phyloP scores from a whole-genome alignment of 179 eudicot genomes.

The Sideroxylon spinosum region DNA sequence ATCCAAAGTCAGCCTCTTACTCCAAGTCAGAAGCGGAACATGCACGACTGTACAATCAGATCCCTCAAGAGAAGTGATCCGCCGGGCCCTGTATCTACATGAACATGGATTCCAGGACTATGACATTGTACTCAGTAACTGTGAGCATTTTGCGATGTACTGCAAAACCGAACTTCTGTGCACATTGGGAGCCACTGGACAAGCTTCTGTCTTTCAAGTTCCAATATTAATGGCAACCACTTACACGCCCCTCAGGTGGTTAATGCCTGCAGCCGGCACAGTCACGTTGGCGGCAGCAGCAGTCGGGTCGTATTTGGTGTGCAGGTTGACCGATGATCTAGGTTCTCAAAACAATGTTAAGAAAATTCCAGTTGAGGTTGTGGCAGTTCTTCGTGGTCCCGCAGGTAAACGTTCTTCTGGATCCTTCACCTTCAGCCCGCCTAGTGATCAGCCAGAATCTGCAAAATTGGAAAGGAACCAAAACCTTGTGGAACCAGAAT shows the following conservation, averaged over 20 bases:
- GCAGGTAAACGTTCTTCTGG: background rate
- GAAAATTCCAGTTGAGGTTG: conserved; percentile 70
- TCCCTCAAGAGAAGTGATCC: conserved; percentile 44
- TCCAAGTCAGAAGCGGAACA: conserved; percentile 50
- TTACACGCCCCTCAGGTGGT: conserved; percentile 57
- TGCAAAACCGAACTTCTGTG: conserved; percentile 52
- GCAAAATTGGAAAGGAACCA: no score
- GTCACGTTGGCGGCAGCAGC: conserved; percentile 71
- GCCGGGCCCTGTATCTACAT: conserved; percentile 56
- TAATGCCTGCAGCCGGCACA: conserved; percentile 65
- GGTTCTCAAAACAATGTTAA: conserved; percentile 73
- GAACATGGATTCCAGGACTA: conserved; percentile 61
- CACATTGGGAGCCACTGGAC: conserved; percentile 53
- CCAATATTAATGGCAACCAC: conserved; percentile 70
- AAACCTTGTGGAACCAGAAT: no score
- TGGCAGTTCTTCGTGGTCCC: conserved; percentile 8
- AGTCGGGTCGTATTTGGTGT: conserved; percentile 66
- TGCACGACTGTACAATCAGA: conserved; percentile 64
- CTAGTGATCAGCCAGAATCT: no score
- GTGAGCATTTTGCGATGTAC: conserved; percentile 71
- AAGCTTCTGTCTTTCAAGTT: conserved; percentile 64
- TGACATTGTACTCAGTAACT: conserved; percentile 46
- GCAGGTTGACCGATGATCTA: conserved; percentile 76
- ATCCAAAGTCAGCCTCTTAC: conserved; percentile 31
- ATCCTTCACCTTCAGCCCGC: no score